A percentile compares a stretch with the other conserved stretches of the same genome.
Evolutionary conservation across 2,329 filamentous ascomycete genomes (phyloP).

Genomic region (Hypoxylon sp.): DNA sequence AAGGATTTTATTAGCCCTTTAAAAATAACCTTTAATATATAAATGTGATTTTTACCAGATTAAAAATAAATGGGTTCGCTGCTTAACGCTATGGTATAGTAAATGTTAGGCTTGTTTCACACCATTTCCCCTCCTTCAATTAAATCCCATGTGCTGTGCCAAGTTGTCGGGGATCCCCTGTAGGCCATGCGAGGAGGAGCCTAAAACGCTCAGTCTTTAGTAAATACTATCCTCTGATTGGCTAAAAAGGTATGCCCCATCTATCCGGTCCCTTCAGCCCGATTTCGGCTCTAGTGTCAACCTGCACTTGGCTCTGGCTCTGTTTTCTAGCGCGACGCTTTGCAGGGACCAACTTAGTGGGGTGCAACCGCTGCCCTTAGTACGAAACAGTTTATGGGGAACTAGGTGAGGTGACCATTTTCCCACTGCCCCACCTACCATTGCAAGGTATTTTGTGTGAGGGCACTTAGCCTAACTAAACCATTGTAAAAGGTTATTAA

Average conservation of each 20-base stretch:
- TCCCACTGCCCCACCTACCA: no score
- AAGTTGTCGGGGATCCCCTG: conserved; percentile 37
- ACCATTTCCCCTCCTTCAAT: conserved; percentile 23
- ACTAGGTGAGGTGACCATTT: no score
- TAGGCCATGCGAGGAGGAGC: conserved; percentile 29
- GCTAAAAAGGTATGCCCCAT: conserved; percentile 14
- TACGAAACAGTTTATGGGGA: conserved; percentile 28
- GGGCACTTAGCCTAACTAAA: no score
- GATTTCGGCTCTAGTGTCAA: conserved; percentile 41
- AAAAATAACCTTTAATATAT: no score
- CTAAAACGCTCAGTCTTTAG: conserved; percentile 41
- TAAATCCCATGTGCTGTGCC: conserved; percentile 17
- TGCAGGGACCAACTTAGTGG: conserved; percentile 32
- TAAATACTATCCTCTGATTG: conserved; percentile 32
- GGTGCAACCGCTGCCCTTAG: conserved; percentile 7
- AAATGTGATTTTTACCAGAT: conserved; percentile 35
- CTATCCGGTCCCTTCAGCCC: conserved; percentile 33
- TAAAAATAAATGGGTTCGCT: conserved; percentile 18
- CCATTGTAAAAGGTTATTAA: no score
- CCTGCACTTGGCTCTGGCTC: conserved; percentile 28
- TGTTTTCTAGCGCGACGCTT: conserved; percentile 17
- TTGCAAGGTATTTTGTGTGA: no score
- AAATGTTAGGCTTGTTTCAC: conserved; percentile 34
- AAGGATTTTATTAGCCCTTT: no score
- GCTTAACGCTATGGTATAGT: conserved; percentile 12